Conservation (phyloP, 179 eudicot genomes). For the Gypsophila paniculata region DNA sequence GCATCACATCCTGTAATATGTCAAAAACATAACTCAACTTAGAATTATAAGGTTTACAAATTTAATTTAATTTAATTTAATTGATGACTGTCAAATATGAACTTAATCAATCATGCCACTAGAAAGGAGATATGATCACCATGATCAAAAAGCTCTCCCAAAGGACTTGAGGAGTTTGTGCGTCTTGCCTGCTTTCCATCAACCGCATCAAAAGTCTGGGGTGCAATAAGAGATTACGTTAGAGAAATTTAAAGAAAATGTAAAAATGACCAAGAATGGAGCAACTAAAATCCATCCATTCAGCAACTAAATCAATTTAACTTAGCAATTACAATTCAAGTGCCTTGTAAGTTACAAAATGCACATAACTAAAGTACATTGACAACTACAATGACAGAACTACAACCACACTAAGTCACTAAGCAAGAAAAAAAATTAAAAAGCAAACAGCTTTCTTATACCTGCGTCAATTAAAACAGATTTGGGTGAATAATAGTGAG, state of each 20-base stretch:
- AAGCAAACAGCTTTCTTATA: not conserved
- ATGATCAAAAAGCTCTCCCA: constrained; percentile 99
- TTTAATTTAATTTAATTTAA: not conserved
- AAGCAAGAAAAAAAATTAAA: not conserved
- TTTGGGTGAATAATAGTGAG: too few relatives aligned
- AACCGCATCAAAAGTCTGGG: constrained; percentile 94
- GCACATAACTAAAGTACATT: not conserved
- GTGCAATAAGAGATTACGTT: not conserved
- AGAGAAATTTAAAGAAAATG: constrained; percentile 1
- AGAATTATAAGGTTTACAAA: not conserved
- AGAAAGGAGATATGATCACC: constrained; percentile 38
- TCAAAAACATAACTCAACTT: constrained; percentile 17
- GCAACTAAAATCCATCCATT: not conserved
- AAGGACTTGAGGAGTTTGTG: constrained; percentile 94
- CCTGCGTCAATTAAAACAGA: not conserved
- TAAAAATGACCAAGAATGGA: not conserved
- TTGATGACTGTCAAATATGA: not conserved
- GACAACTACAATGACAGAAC: not conserved
- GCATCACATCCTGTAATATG: constrained; percentile 92
- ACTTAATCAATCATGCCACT: not conserved
- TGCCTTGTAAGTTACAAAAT: not conserved
- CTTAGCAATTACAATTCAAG: not conserved
- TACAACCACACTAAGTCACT: not conserved
- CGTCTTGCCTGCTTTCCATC: constrained; percentile 99
- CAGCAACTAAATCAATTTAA: not conserved